These are phyloP conservation scores for Trichophyton verrucosum DNA, from an alignment of 2,329 filamentous ascomycete genomes.

Conservation along the genomic window DNA sequence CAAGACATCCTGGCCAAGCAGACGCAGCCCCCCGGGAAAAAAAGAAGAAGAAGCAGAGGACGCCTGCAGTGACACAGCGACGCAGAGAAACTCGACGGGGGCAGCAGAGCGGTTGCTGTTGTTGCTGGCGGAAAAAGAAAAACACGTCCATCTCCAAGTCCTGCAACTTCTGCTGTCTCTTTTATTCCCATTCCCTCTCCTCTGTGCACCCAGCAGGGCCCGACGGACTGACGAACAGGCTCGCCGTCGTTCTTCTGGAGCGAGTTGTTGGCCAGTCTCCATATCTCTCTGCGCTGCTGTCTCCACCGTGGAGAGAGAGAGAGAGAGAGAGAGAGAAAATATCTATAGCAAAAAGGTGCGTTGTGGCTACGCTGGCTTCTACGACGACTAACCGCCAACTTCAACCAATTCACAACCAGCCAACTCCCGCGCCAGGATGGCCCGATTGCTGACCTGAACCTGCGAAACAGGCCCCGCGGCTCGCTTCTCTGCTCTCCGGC, in stretches of 20 bases:
- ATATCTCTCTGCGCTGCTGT: too few relatives aligned
- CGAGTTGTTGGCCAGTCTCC: too few relatives aligned
- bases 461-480: not conserved
- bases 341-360: not conserved
- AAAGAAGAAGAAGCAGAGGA: not conserved
- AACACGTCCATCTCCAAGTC: not conserved
- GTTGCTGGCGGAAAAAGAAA: not conserved
- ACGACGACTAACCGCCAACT: not conserved
- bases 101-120: too few relatives aligned
- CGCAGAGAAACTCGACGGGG: not conserved
- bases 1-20: conserved; percentile 2
- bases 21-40: not conserved
- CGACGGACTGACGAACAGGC: not conserved
- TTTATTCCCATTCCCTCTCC: not conserved
- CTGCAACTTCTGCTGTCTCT: not conserved
- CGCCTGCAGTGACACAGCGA: not conserved
- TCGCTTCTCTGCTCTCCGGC: not conserved
- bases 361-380: conserved; percentile 1
- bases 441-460: not conserved
- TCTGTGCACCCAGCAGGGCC: not conserved
- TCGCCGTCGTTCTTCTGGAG: not conserved
- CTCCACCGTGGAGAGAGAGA: not conserved
- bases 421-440: not conserved
- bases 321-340: not conserved
- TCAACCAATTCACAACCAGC: not conserved